A percentile compares a stretch with the other conserved stretches of the same genome.
Evolutionary conservation across 768 basidiomycete species (phyloP).

Genomic region (Russula griseocarnosa): DNA sequence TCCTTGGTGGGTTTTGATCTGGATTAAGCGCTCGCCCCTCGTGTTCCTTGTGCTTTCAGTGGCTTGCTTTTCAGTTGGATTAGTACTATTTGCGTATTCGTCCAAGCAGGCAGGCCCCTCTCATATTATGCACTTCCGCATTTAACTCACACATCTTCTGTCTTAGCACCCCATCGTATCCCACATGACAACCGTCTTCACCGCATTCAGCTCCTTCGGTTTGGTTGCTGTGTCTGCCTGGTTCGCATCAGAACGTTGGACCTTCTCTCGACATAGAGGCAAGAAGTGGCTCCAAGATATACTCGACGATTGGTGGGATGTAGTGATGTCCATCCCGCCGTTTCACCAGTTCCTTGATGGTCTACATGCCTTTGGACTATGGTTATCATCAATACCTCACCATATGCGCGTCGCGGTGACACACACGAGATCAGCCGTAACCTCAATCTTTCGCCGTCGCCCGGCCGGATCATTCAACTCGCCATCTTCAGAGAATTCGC

Average conservation of each 20-base stretch:
- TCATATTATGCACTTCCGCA: background rate
- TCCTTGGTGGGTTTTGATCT: constrained; percentile 81
- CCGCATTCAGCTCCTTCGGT: constrained; percentile 67
- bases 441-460: constrained; percentile 19
- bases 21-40: constrained; percentile 81
- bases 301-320: constrained; percentile 42
- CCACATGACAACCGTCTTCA: constrained; percentile 72
- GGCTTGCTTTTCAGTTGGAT: constrained; percentile 74
- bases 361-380: constrained; percentile 6
- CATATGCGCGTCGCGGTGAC: constrained; percentile 15
- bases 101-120: constrained; percentile 53
- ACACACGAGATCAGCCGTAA: constrained; percentile 17
- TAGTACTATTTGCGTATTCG: constrained; percentile 74
- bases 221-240: constrained; percentile 66
- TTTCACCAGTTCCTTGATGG: constrained; percentile 14
- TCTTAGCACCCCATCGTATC: constrained; percentile 55
- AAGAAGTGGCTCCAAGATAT: constrained; percentile 68
- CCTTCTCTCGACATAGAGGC: constrained; percentile 58
- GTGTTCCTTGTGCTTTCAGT: constrained; percentile 83
- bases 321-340: constrained; percentile 17
- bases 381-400: constrained; percentile 4
- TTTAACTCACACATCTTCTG: background rate
- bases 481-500: constrained; percentile 24
- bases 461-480: constrained; percentile 6
- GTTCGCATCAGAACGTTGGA: constrained; percentile 69